A percentile compares a stretch with the other conserved stretches of the same genome.
These are phyloP conservation scores for Allomyces javanicus DNA, from an alignment of 192 early-diverging fungal species.

Conservation along the genomic window DNA sequence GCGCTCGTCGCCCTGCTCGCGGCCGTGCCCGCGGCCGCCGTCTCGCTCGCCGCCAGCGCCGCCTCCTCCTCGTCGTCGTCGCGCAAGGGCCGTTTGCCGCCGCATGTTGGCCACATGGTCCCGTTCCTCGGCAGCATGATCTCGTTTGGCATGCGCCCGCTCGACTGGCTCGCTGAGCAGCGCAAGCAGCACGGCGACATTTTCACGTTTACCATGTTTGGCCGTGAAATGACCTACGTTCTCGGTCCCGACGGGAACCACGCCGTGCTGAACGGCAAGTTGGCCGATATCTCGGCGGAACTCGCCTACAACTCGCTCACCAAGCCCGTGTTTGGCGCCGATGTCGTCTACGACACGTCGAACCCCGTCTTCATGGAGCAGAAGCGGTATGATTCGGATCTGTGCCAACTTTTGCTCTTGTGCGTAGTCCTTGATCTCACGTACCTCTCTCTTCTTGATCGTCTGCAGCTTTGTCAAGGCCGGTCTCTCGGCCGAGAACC, in stretches of 20 bases:
- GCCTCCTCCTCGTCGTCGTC: too few species aligned
- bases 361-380: slow-evolving; percentile 93
- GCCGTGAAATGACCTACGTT: slow-evolving; percentile 70
- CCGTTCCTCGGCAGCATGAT: slow-evolving; percentile 79
- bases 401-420: neutral
- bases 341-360: slow-evolving; percentile 89
- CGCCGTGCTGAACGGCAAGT: slow-evolving; percentile 87
- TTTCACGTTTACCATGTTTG: slow-evolving; percentile 86
- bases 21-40: too few species aligned
- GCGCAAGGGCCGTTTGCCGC: slow-evolving; percentile 8
- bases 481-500: slow-evolving; percentile 64
- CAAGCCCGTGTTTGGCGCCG: slow-evolving; percentile 80
- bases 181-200: slow-evolving; percentile 69
- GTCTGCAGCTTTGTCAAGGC: slow-evolving; percentile 76
- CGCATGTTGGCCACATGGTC: slow-evolving; percentile 39
- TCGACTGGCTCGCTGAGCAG: slow-evolving; percentile 68
- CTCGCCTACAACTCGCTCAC: slow-evolving; percentile 85
- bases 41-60: too few species aligned
- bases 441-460: neutral
- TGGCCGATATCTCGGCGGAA: slow-evolving; percentile 69
- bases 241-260: slow-evolving; percentile 83
- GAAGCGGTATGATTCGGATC: slow-evolving; percentile 49
- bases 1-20: too few species aligned
- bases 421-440: neutral
- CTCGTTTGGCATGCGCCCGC: slow-evolving; percentile 69